phyloP scores from a whole-genome alignment of 495 filamentous ascomycete genomes.

The Hypoxylon lienhwacheense region DNA sequence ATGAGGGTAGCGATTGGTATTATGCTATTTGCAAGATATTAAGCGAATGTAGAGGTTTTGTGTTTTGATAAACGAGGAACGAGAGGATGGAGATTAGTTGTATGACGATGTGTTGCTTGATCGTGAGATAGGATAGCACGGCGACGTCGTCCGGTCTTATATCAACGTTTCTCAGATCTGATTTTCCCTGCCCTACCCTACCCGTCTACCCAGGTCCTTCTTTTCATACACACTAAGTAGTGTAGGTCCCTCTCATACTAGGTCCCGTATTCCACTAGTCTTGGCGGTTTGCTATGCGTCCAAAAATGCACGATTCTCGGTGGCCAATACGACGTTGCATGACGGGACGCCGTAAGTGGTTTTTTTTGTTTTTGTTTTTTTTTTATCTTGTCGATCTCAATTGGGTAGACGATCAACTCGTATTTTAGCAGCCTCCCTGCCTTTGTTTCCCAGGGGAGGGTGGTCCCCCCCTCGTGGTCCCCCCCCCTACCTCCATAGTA shows the following conservation, averaged over 20 bases:
- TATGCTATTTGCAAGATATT: not conserved
- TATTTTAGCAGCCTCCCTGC: slow-evolving; percentile 15
- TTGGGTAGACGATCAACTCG: slow-evolving; percentile 29
- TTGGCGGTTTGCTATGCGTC: slow-evolving; percentile 10
- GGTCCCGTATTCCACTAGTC: slow-evolving; percentile 1
- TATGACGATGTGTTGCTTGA: slow-evolving; percentile 1
- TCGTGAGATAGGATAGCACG: not conserved
- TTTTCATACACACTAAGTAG: too few species aligned
- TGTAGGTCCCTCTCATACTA: not conserved
- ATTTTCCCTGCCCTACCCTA: too few species aligned
- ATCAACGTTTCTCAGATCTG: not conserved
- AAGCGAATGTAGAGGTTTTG: not conserved
- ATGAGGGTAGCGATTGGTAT: not conserved
- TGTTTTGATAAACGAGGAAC: too few species aligned
- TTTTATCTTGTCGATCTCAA: not conserved
- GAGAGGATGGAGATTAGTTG: not conserved
- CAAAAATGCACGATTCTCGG: slow-evolving; percentile 4
- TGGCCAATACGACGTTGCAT: slow-evolving; percentile 24
- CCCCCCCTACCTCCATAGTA: too few species aligned
- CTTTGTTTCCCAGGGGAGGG: too few species aligned
- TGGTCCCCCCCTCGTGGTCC: too few species aligned
- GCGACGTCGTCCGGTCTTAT: not conserved
- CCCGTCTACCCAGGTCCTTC: too few species aligned
- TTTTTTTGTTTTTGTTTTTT: too few species aligned
- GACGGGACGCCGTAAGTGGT: not conserved